Percentiles rank a stretch among this genome's conserved stretches.
Evolutionary conservation across 2,329 filamentous ascomycete species (phyloP).

Genomic region (Aspergillus ustus): DNA sequence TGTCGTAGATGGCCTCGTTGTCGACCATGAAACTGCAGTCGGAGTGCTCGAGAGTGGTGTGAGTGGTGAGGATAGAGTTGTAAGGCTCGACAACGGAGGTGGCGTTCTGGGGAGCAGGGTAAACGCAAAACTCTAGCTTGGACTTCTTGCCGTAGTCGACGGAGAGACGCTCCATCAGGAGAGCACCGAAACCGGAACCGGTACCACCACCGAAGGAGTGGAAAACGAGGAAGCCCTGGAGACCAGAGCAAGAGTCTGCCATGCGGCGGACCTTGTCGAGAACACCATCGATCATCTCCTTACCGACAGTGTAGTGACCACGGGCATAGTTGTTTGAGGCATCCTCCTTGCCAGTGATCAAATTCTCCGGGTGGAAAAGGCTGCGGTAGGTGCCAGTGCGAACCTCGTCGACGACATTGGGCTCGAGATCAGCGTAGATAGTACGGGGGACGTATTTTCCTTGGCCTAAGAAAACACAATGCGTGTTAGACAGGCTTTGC

Average conservation of each 20-base stretch:
- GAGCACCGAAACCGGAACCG: constrained; percentile 96
- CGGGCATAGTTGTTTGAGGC: constrained; percentile 99
- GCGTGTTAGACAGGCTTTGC: constrained; percentile 22
- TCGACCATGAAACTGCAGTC: constrained; percentile 99
- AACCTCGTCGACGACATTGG: constrained; percentile 99
- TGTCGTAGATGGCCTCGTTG: constrained; percentile 99
- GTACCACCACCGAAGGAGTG: constrained; percentile 99
- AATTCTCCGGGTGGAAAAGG: constrained; percentile 98
- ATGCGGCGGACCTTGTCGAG: constrained; percentile 97
- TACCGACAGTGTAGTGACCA: constrained; percentile 99
- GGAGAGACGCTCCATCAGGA: constrained; percentile 98
- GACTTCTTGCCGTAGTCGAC: constrained; percentile 99
- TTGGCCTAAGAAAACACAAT: constrained; percentile 66
- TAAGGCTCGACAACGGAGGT: constrained; percentile 99
- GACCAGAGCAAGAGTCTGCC: constrained; percentile 95
- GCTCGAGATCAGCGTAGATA: constrained; percentile 99
- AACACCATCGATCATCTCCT: constrained; percentile 98
- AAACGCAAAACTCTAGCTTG: constrained; percentile 99
- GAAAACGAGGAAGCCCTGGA: constrained; percentile 99
- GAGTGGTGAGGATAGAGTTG: constrained; percentile 98
- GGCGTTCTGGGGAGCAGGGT: constrained; percentile 95
- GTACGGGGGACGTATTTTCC: constrained; percentile 99
- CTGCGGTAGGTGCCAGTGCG: constrained; percentile 94
- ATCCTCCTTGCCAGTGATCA: constrained; percentile 99
- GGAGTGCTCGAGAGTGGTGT: constrained; percentile 98